Base-by-base conservation (phyloP, 768 basidiomycete species). In the Clathrus columnatus region DNA sequence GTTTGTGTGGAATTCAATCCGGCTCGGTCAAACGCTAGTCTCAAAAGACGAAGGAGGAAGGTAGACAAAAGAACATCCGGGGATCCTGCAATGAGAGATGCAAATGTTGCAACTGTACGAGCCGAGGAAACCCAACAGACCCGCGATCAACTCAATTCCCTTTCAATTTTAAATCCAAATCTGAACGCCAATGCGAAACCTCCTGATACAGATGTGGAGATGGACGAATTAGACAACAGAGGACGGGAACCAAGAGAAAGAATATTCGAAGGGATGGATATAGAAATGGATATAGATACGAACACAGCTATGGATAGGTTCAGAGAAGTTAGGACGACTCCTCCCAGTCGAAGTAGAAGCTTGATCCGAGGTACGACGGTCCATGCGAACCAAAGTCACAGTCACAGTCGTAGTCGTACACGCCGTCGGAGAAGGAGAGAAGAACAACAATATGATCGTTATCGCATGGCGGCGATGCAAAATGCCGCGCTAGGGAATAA, bases 1-100 rank as follows among this genome's bases (percentile, higher is more conserved):
- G 88, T 94, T 54, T 91, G 92, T 67, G 88, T 96, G 42, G 93
- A 96, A 67, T 88, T 93, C 65, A 87, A 87, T 62, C 87, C 90
- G 11, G 64, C 70, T 10, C 70, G 49, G 61, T 66, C 29, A 65
- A 70, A 44, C 60, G 62, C 42, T 59, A 71, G 26, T 63, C 73
- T 11, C 69, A 73, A 48, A 65, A 69, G 6, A 68, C 67, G 30
- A 71, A 75, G 1, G 50, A 65, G 61, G 41, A 59, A 61, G 51
- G 68, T 54, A 60, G 71, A 61, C 62, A 66, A 28, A 62, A 65
- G 56, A 55, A 64, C 59, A 50, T 63, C 57, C 62, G 63, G 53
- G 60, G 60, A 52, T 61, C 70, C 58, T 63, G 68, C 29, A 64
- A 70, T 53, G 59, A 70, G 29, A 61, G 65, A 29, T 54, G 65